phyloP scores from a whole-genome alignment of 75 land plant genomes.

The Cupressus sempervirens region DNA sequence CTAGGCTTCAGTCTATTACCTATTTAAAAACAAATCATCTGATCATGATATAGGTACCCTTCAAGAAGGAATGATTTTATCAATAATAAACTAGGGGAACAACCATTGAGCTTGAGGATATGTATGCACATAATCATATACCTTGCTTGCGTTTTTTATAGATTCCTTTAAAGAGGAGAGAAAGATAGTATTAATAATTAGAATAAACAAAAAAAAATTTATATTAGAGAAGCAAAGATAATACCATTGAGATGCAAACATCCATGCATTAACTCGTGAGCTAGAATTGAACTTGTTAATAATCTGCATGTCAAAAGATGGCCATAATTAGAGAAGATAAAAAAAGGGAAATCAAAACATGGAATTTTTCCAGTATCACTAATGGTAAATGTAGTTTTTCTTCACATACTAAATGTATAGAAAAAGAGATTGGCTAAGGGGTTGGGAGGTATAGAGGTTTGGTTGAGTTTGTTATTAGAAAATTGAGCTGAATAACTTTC shows the following conservation, averaged over 20 bases:
- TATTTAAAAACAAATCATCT: too few relatives aligned
- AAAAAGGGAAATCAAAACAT: not conserved
- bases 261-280: too few relatives aligned
- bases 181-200: not conserved
- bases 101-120: not conserved
- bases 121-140: not conserved
- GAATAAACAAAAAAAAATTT: not conserved
- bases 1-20: too few relatives aligned
- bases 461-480: not conserved
- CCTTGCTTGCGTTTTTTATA: not conserved
- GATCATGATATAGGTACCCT: too few relatives aligned
- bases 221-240: not conserved
- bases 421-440: not conserved
- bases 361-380: not conserved
- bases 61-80: too few relatives aligned
- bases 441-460: not conserved
- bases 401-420: not conserved
- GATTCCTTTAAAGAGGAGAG: not conserved
- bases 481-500: not conserved
- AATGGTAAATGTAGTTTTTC: not conserved
- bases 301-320: too few relatives aligned
- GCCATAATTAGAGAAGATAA: not conserved
- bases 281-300: too few relatives aligned
- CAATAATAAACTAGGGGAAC: too few relatives aligned
- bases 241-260: constrained; percentile 88